Conservation (phyloP, 2,329 filamentous ascomycete species). For the Graphilbum ipis-grandicollis region DNA sequence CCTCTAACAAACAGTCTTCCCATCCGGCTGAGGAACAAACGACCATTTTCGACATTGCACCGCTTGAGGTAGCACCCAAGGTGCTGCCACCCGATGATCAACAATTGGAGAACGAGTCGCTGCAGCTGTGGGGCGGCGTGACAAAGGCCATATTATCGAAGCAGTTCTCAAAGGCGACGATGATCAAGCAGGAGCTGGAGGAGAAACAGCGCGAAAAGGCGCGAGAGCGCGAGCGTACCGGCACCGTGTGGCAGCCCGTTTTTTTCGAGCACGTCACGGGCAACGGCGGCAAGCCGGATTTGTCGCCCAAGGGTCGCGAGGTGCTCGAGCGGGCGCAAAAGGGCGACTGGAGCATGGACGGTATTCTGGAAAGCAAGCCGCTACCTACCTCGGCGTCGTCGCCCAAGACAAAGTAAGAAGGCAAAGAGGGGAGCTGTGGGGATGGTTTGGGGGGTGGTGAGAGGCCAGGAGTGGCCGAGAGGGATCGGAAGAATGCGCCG, state of each 20-base stretch:
- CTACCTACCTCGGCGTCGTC: neutral
- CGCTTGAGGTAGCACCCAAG: constrained; percentile 66
- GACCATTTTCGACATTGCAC: constrained; percentile 75
- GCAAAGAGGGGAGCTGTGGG: neutral
- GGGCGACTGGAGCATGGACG: constrained; percentile 26
- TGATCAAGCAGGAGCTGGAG: constrained; percentile 78
- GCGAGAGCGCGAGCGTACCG: constrained; percentile 54
- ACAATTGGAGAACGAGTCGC: constrained; percentile 79
- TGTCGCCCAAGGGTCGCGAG: constrained; percentile 34
- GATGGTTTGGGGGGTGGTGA: too few species aligned
- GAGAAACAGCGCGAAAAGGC: constrained; percentile 77
- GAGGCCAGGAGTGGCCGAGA: too few species aligned
- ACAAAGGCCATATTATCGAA: constrained; percentile 72
- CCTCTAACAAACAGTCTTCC: constrained; percentile 16
- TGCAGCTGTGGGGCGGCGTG: constrained; percentile 73
- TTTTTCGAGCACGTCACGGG: constrained; percentile 57
- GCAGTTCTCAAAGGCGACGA: constrained; percentile 71
- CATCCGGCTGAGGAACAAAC: constrained; percentile 42
- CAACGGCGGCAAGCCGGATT: constrained; percentile 36
- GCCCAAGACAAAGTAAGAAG: neutral
- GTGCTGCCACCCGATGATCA: constrained; percentile 56
- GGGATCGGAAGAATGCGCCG: too few species aligned
- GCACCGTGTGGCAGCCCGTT: constrained; percentile 62
- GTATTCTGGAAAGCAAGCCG: constrained; percentile 9
- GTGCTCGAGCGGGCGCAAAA: constrained; percentile 35